Conservation (phyloP, 108 stramenopile genomes). For the Pinguiococcus pyrenoidosus region DNA sequence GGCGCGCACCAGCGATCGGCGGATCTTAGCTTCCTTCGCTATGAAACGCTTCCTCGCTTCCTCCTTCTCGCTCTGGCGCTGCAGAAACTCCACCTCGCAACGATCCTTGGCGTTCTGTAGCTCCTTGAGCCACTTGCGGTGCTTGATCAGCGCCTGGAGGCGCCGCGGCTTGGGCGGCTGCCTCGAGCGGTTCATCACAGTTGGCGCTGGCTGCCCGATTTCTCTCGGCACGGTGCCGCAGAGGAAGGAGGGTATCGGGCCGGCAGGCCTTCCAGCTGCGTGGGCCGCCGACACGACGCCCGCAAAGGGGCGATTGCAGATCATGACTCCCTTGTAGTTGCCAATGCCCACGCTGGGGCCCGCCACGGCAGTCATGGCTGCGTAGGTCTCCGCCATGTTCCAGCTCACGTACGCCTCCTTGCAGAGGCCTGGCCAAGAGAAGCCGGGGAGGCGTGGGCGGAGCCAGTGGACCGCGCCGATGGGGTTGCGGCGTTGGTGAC, state of each 20-base stretch:
- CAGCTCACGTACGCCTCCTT: too few species aligned
- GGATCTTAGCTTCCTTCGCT: constrained; percentile 32
- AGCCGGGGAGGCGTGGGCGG: too few species aligned
- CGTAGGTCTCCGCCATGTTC: too few species aligned
- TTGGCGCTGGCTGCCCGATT: constrained; percentile 12
- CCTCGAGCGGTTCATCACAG: background rate
- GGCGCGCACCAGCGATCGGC: background rate
- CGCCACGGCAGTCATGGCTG: too few species aligned
- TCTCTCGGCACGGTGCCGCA: constrained; percentile 25
- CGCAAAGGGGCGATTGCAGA: constrained; percentile 46
- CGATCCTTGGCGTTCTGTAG: constrained; percentile 33
- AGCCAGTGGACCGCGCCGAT: too few species aligned
- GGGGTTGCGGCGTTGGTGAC: too few species aligned
- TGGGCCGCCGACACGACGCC: constrained; percentile 15
- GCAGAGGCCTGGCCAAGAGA: too few species aligned
- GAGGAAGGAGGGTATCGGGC: constrained; percentile 13
- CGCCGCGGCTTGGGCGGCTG: constrained; percentile 9
- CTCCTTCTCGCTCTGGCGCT: constrained; percentile 25
- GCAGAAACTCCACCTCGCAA: constrained; percentile 25
- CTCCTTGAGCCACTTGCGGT: constrained; percentile 30
- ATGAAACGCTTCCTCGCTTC: constrained; percentile 23
- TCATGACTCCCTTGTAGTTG: constrained; percentile 55
- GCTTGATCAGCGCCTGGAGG: constrained; percentile 7
- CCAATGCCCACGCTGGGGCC: constrained; percentile 23
- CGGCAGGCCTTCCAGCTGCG: background rate